These are phyloP conservation scores for Fusarium nurragi DNA, from an alignment of 2,329 filamentous ascomycete genomes.

Conservation along the genomic window DNA sequence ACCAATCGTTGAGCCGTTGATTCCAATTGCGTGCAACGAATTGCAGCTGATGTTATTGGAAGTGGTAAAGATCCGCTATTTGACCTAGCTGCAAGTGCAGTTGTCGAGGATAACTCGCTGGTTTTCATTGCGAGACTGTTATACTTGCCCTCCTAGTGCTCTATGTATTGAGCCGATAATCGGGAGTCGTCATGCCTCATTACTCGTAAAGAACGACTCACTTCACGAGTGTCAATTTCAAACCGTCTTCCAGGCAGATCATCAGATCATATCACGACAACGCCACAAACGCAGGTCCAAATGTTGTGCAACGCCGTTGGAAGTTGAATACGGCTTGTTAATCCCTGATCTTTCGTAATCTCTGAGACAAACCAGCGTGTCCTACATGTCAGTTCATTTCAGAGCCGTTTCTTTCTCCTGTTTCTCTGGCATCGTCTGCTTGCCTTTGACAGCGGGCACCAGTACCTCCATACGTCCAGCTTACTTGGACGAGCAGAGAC, in stretches of 20 bases:
- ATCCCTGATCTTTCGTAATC: constrained; percentile 26
- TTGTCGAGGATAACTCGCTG: not conserved
- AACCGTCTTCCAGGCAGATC: not conserved
- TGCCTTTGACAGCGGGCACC: not conserved
- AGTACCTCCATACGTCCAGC: not conserved
- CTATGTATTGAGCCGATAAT: not conserved
- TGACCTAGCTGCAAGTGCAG: constrained; percentile 4
- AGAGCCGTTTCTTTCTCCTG: not conserved
- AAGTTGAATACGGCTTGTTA: constrained; percentile 9
- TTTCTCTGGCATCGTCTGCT: not conserved
- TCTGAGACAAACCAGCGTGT: constrained; percentile 26
- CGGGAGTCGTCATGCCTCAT: not conserved
- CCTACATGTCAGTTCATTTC: not conserved
- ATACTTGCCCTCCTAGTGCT: not conserved
- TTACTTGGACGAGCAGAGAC: not conserved
- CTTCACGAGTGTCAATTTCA: constrained; percentile 20
- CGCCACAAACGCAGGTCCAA: constrained; percentile 31
- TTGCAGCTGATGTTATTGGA: not conserved
- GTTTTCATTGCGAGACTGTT: not conserved
- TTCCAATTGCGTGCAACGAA: not conserved
- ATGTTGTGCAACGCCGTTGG: constrained; percentile 32
- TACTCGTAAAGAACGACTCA: not conserved
- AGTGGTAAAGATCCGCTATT: not conserved
- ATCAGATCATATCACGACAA: constrained; percentile 31
- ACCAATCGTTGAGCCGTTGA: not conserved